Base-by-base conservation (phyloP, 208 protist species). In the Wallacemonas rigidus region DNA sequence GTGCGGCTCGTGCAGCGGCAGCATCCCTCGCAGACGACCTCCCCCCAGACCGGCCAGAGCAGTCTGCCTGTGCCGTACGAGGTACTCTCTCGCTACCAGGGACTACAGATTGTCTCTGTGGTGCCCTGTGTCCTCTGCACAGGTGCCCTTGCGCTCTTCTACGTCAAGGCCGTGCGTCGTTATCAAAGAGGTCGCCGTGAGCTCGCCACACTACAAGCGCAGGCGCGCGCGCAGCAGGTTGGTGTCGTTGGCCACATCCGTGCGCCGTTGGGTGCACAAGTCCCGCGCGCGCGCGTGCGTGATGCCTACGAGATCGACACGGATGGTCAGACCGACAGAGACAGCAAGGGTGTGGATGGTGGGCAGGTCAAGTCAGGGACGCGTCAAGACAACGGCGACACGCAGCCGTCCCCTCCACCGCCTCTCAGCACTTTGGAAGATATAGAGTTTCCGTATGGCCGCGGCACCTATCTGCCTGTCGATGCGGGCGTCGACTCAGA, bases 371-470 rank as follows among this genome's bases (percentile, higher is more conserved):
- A 26, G 26, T 26, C 26, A 26, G 26, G 26, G 26, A 26, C 26
- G 26, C 26, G 26, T 26, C 26, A 26, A 26, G 26, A 0, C 26
- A 26, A 26, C 26, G 26, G 26, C 26, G 26, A 26, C 26, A 26
- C 26, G 26, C 26, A 26, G 26, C 26, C 26, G 26, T 26, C 26
- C 26, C 26, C 26, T 26, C 26, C 26, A 26, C 26, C 26, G 26
- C 26, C 26, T 26, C 26, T 26, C 26, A 26, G 26, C 26, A 26
- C 26, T 26, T 26, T 26, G 12, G 57, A 39, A n/a, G 57, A 39
- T 5, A 38, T 63, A 4, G 57, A 63, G 9, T 63, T 63, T n/a
- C 57, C 57, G 36, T 63, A 63, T 26, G 57, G 57, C 11, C 57
- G 57, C 38, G 57, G 36, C 1, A 26, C 17, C 36, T 63, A 63